These are phyloP conservation scores for Apiospora phragmitis DNA, from an alignment of 2,329 filamentous ascomycete species.

Conservation along the genomic window DNA sequence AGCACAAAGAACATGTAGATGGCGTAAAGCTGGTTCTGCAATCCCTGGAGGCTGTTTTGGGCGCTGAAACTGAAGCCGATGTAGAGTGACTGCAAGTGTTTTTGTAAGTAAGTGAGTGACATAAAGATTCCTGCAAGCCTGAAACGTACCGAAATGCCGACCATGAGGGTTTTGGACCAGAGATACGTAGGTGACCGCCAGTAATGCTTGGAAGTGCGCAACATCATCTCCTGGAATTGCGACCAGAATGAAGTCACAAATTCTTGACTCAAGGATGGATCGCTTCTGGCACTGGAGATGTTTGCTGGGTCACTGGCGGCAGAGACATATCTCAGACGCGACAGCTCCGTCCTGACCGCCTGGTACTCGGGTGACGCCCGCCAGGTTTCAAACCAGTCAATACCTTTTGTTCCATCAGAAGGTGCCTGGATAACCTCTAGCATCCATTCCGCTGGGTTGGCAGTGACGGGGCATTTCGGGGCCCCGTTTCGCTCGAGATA, in stretches of 20 bases:
- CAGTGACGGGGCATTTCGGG: slow-evolving; percentile 58
- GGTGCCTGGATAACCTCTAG: slow-evolving; percentile 61
- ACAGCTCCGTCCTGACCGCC: slow-evolving; percentile 57
- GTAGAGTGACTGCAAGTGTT: slow-evolving; percentile 57
- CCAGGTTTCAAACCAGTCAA: slow-evolving; percentile 66
- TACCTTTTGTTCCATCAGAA: slow-evolving; percentile 61
- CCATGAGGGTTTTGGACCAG: slow-evolving; percentile 73
- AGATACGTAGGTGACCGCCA: slow-evolving; percentile 90
- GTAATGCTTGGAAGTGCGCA: slow-evolving; percentile 86
- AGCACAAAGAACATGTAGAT: slow-evolving; percentile 83
- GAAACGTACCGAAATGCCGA: background rate
- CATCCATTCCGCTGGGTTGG: slow-evolving; percentile 52
- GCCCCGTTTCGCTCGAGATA: slow-evolving; percentile 69
- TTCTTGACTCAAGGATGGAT: slow-evolving; percentile 49
- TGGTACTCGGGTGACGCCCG: slow-evolving; percentile 39
- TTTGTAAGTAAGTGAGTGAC: background rate
- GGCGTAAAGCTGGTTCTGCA: slow-evolving; percentile 84
- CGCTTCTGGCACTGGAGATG: slow-evolving; percentile 48
- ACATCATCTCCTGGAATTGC: slow-evolving; percentile 68
- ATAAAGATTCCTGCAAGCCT: background rate
- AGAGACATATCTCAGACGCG: slow-evolving; percentile 46
- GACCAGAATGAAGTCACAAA: slow-evolving; percentile 74
- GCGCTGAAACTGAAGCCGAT: slow-evolving; percentile 80
- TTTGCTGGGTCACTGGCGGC: slow-evolving; percentile 19
- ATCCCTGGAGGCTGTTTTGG: slow-evolving; percentile 70